Percentiles rank a stretch among this genome's conserved stretches.
Conservation (phyloP, 495 filamentous ascomycete genomes). For the Penicillium verhagenii region DNA sequence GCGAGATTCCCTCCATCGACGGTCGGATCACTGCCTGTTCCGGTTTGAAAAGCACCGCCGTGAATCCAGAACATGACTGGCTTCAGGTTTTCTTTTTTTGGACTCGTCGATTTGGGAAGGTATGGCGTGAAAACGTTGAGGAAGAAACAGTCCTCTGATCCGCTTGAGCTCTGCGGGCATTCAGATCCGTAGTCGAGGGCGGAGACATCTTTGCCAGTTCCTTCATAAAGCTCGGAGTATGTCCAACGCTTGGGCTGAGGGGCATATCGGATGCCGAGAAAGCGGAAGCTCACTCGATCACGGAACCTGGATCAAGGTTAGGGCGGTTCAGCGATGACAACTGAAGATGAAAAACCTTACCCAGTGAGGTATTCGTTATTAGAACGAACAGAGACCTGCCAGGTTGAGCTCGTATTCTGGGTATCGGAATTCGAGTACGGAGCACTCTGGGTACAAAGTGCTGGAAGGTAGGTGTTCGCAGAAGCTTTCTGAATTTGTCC, state of each 20-base stretch:
- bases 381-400: conserved; percentile 21
- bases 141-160: conserved; percentile 37
- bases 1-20: conserved; percentile 45
- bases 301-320: conserved; percentile 18
- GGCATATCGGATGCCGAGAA: conserved; percentile 26
- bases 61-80: conserved; percentile 51
- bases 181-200: conserved; percentile 21
- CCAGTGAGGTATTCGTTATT: conserved; percentile 21
- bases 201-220: conserved; percentile 7
- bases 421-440: conserved; percentile 14
- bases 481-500: conserved; percentile 11
- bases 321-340: not conserved
- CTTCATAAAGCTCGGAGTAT: conserved; percentile 20
- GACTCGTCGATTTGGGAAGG: conserved; percentile 30
- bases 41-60: conserved; percentile 46
- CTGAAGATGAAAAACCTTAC: not conserved
- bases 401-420: conserved; percentile 14
- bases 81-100: conserved; percentile 21
- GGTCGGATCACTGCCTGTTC: conserved; percentile 34
- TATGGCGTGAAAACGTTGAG: conserved; percentile 51
- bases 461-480: conserved; percentile 11
- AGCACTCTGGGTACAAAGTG: conserved; percentile 21
- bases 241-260: conserved; percentile 18
- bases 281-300: conserved; percentile 25
- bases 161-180: conserved; percentile 18